phyloP scores from a whole-genome alignment of 371 early-diverging fungal genomes.

The Capillidium rhysosporum region DNA sequence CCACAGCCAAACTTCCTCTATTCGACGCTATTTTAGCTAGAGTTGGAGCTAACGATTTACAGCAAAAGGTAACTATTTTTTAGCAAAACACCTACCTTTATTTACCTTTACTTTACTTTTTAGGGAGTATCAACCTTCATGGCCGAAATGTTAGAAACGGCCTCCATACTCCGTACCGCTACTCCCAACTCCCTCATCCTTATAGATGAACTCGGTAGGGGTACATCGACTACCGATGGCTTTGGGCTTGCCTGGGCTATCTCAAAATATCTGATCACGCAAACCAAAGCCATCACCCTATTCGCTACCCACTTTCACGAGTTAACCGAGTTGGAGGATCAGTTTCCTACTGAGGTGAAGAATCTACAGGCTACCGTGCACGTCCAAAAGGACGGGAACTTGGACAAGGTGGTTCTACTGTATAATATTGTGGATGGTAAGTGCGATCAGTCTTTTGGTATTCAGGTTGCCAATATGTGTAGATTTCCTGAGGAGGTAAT shows the following conservation, averaged over 20 bases:
- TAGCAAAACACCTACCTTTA: background rate
- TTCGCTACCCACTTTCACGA: slow-evolving; percentile 99
- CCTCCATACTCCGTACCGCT: slow-evolving; percentile 75
- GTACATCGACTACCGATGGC: slow-evolving; percentile 97
- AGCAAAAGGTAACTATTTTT: slow-evolving; percentile 27
- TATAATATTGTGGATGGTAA: slow-evolving; percentile 73
- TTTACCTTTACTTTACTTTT: background rate
- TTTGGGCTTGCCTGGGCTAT: slow-evolving; percentile 95
- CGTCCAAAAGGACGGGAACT: slow-evolving; percentile 14
- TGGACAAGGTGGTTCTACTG: slow-evolving; percentile 40
- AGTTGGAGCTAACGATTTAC: slow-evolving; percentile 94
- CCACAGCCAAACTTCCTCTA: slow-evolving; percentile 51
- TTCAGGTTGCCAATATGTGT: slow-evolving; percentile 93
- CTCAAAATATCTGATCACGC: slow-evolving; percentile 70
- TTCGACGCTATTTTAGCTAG: slow-evolving; percentile 88
- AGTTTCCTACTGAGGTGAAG: slow-evolving; percentile 37
- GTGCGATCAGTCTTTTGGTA: slow-evolving; percentile 95
- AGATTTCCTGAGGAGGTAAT: slow-evolving; percentile 80
- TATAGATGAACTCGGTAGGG: slow-evolving; percentile 98
- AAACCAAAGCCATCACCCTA: slow-evolving; percentile 56
- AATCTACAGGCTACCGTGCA: slow-evolving; percentile 78
- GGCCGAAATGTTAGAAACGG: slow-evolving; percentile 98
- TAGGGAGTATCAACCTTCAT: slow-evolving; percentile 94
- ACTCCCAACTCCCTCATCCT: slow-evolving; percentile 80
- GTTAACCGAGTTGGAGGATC: slow-evolving; percentile 56